These are phyloP conservation scores for Leccinum fallax DNA, from an alignment of 1,284 basidiomycete genomes.

Conservation along the genomic window DNA sequence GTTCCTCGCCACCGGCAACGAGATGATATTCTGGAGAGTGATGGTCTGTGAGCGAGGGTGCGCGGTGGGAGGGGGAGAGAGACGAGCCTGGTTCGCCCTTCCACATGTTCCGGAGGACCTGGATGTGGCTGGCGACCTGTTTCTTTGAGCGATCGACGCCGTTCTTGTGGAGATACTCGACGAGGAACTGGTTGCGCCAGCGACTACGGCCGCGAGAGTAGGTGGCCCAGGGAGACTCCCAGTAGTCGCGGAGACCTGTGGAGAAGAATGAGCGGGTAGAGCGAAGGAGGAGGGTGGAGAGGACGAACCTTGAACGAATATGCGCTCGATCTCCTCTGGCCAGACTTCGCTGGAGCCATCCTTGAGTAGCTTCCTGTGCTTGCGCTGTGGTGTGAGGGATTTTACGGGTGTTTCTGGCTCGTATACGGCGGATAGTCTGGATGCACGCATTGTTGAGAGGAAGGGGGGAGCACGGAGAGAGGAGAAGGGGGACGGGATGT, in stretches of 20 bases:
- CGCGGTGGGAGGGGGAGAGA: slow-evolving; percentile 5
- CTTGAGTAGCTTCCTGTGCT: slow-evolving; percentile 81
- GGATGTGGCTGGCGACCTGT: slow-evolving; percentile 82
- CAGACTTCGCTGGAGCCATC: slow-evolving; percentile 80
- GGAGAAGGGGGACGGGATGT: slow-evolving; percentile 5
- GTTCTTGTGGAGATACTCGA: slow-evolving; percentile 68
- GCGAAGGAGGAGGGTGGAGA: not conserved
- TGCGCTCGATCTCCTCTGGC: slow-evolving; percentile 72
- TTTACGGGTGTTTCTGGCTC: slow-evolving; percentile 37
- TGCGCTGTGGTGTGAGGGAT: slow-evolving; percentile 73
- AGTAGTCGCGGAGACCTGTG: slow-evolving; percentile 70
- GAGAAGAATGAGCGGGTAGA: slow-evolving; percentile 3
- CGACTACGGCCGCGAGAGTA: slow-evolving; percentile 74
- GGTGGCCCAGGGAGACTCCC: slow-evolving; percentile 76
- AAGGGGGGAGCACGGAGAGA: slow-evolving; percentile 26
- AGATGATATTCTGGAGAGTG: slow-evolving; percentile 57
- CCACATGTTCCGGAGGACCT: slow-evolving; percentile 84
- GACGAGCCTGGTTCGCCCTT: slow-evolving; percentile 70
- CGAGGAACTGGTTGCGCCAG: slow-evolving; percentile 81
- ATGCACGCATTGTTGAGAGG: slow-evolving; percentile 28
- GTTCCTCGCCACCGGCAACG: slow-evolving; percentile 74
- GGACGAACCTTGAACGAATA: slow-evolving; percentile 70
- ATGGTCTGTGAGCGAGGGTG: slow-evolving; percentile 9
- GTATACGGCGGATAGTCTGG: slow-evolving; percentile 22
- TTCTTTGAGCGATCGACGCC: slow-evolving; percentile 76